Evolutionary conservation across 2,329 filamentous ascomycete genomes (phyloP).

Genomic region (Spiromastix sp.): DNA sequence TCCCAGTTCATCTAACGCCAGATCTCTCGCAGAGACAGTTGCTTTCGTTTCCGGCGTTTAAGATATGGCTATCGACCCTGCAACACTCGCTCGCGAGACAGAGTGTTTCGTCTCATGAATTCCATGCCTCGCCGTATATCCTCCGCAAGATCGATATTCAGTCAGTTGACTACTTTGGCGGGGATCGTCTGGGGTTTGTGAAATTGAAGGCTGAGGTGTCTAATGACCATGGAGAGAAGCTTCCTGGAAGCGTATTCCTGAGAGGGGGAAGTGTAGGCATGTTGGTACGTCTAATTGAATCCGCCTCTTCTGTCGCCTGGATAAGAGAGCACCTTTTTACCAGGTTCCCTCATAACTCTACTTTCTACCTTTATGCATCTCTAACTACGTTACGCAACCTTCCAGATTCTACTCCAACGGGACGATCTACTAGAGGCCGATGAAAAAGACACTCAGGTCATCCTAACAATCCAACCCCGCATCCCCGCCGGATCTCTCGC

Average conservation of each 20-base stretch:
- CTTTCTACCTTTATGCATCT: neutral
- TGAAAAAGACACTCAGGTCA: conserved; percentile 32
- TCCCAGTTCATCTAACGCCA: conserved; percentile 33
- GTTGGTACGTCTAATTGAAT: conserved; percentile 40
- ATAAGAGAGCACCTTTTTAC: neutral
- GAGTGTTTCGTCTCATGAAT: conserved; percentile 36
- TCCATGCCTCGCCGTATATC: conserved; percentile 41
- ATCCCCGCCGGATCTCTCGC: conserved; percentile 45
- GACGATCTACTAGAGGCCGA: conserved; percentile 33
- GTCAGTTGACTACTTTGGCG: conserved; percentile 43
- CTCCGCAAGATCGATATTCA: conserved; percentile 45
- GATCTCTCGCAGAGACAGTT: conserved; percentile 37
- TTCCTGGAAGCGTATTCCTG: conserved; percentile 48
- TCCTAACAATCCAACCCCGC: conserved; percentile 48
- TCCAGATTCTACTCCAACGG: conserved; percentile 45
- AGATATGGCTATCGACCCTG: conserved; percentile 43
- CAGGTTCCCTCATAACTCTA: neutral
- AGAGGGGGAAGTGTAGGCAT: conserved; percentile 49
- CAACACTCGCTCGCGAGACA: conserved; percentile 40
- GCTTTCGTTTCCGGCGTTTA: conserved; percentile 43
- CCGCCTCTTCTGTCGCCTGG: too few relatives aligned
- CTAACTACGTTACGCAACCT: neutral
- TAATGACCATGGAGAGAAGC: conserved; percentile 39
- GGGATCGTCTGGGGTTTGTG: conserved; percentile 42
- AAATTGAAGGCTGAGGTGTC: conserved; percentile 46